Evolutionary conservation across 768 basidiomycete species (phyloP), one percentile per base, ranked within the genome.

Genomic region (Cyclocybe aegerita): DNA sequence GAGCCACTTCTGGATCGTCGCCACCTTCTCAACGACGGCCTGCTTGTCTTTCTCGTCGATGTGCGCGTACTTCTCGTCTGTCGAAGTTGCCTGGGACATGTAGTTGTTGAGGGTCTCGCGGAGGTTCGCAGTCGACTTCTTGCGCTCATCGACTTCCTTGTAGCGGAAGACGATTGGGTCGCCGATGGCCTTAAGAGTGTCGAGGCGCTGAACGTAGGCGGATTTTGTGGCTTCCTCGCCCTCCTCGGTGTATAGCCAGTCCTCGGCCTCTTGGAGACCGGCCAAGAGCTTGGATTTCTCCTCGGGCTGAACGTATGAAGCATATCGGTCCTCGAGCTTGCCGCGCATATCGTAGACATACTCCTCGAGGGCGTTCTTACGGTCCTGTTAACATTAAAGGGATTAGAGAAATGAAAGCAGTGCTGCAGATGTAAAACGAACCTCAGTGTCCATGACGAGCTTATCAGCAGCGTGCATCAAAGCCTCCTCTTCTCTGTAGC

Each of bases 351-450:
- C 96, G 72, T 98, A 98, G 50, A 98, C 89, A 75, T 96, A 98
- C 73, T 98, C 97, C 74, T 99, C 96, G 10, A 99, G 85, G 4
- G 95, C 94, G 66, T 99, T 99, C 76, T 98, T 99, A 70, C 91
- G 86, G 70, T 98, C 91, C 93, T 96, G 35, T 39, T 47, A 42
- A 40, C 44, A 36, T 23, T 8, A 56, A 49, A 14, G 45, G 11
- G n/a, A n/a, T 38, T 4, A 45, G 23, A 17, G 30, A 29, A 31
- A 7, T 37, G 43, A 14, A 23, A 12, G 29, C 3, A 46, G 46
- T 1, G 8, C 7, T 11, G 46, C 2, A 3, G 9, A 3, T 60
- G 44, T 23, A 40, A 33, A 52, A 72, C 81, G 33, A 56, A 92
- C 93, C 84, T 98, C 96, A 50, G 97, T 99, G 67, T 99, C 97